Evolutionary conservation across 305 asterid genomes (phyloP).

Genomic region (Petunia hybrid): DNA sequence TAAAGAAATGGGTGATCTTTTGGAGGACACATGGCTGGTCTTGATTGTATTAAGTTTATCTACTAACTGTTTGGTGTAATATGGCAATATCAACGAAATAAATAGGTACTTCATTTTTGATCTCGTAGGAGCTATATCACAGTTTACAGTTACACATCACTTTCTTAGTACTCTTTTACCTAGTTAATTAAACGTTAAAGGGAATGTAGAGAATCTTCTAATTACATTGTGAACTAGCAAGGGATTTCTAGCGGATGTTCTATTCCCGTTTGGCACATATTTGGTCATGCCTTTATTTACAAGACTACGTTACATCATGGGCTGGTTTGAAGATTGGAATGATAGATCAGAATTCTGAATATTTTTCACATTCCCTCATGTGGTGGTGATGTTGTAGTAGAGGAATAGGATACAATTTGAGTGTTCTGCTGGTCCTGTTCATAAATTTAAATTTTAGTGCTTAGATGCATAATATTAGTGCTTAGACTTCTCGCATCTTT

Average conservation of each 20-base stretch:
- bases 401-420: not conserved
- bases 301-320: conserved; percentile 8
- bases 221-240: conserved; percentile 1
- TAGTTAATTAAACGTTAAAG: not conserved
- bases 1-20: not conserved
- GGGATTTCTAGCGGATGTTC: not conserved
- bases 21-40: not conserved
- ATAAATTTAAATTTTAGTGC: not conserved
- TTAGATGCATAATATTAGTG: not conserved
- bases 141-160: not conserved
- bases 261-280: conserved; percentile 18
- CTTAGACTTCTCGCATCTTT: conserved; percentile 4
- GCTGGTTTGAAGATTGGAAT: not conserved
- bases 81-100: not conserved
- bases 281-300: conserved; percentile 10
- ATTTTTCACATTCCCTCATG: not conserved
- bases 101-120: conserved; percentile 3
- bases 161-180: not conserved
- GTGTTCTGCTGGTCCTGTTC: not conserved
- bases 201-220: not conserved
- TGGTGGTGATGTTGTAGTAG: not conserved
- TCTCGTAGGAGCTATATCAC: conserved; percentile 4
- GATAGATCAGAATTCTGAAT: not conserved
- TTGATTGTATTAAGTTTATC: not conserved
- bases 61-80: not conserved